Evolutionary conservation across 2,329 filamentous ascomycete genomes (phyloP), one percentile per base, ranked within the genome.

Genomic region (Neonectria coccinea): DNA sequence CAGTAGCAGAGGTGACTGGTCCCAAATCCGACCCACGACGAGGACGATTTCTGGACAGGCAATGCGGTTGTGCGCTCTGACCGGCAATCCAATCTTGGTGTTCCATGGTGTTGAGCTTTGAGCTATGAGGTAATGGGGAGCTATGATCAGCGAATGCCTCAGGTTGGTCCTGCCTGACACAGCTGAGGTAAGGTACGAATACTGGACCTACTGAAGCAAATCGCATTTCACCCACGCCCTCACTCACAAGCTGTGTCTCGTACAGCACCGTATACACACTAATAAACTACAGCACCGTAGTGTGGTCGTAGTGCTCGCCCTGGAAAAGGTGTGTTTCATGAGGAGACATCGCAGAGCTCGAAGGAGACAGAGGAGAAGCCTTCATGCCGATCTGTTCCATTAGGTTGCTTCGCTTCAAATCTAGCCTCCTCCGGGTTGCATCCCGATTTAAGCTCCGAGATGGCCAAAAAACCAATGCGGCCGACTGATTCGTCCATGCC

Each of bases 321-420:
- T 44, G 47, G 62, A 36, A 64, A n/a, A 68, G 59, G 52, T 59
- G 50, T 58, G 70, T 73, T 73, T 73, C 63, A 69, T 65, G n/a
- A 56, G 53, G 52, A 65, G 59, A 65, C 69, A 56, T 67, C 67
- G 67, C 52, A 48, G 65, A 59, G 59, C 63, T 54, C 58, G 65
- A 56, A 70, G 53, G 50, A 56, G 48, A 44, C 29, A 47, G 56
- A 48, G 59, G 56, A 53, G 48, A 51, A 63, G 45, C 65, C 56
- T 51, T 45, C n/a, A 50, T 60, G 58, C 39, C 53, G 52, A 62
- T 56, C 48, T 58, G 62, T 69, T 68, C 63, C 67, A 66, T 66
- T 56, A 39, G 60, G 61, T 65, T 70, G 64, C 65, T 57, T 64
- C 31, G 58, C 59, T 55, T 63, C 45, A 68, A 48, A 56, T 66